Evolutionary conservation across 2,329 filamentous ascomycete species (phyloP), one percentile per base, ranked within the genome.

Genomic region (Madurella fahalii): DNA sequence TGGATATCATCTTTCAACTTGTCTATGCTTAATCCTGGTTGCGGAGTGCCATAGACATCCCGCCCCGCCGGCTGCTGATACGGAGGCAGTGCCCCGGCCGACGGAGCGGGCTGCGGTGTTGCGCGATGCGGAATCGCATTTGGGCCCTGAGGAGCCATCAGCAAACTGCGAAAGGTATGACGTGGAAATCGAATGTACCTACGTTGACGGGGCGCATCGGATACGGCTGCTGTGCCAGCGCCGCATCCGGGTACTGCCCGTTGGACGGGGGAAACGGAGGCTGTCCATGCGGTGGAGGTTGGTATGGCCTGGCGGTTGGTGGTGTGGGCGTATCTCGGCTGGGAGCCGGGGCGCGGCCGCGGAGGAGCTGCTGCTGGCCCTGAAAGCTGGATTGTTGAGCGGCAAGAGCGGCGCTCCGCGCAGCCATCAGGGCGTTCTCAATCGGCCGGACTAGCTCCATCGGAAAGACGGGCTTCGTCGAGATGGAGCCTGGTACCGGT

Each of bases 351-450:
- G 67, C 76, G 63, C 74, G 81, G 65, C 71, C 77, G 58, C 73
- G 75, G 60, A 77, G 77, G 17, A 80, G 65, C 54, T 83, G 79
- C 58, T 80, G 79, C 59, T 84, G 82, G 48, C 70, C 75, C 60
- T 81, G 78, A 45, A 76, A 72, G 60, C 80, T 76, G 60, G 77
- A 74, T 61, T 84, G 81, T 58, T 83, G 77, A 37, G 75, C 76
- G 59, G 86, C 83, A 56, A 86, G 73, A 2, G 81, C 80, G 20
- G 79, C 81, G 5, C 80, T 82, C 59, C 78, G 74, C 13, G 89
- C 90, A 71, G 94, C 96, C 70, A 94, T 90, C 56, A 99, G 78
- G 48, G 93, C 92, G 71, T 90, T 95, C 71, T 99, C 94, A 63
- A 99, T 97, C 42, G 90, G 89, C 50, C 88, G 83, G 42, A 93